Conservation (phyloP, 345 rosid species). For the Linum usitatissimum region DNA sequence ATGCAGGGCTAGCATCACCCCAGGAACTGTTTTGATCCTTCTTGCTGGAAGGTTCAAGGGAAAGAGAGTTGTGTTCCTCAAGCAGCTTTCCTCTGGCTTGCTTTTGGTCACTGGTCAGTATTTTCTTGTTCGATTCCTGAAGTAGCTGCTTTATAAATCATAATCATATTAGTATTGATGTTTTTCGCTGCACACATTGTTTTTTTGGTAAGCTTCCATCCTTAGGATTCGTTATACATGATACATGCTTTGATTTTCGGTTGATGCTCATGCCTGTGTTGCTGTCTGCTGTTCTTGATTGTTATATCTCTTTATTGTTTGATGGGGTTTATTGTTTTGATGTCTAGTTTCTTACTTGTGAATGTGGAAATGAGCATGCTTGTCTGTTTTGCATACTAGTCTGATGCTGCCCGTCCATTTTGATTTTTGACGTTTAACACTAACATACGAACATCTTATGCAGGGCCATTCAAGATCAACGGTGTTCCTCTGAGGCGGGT, state of each 20-base stretch:
- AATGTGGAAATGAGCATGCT: too few species aligned
- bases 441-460: background rate
- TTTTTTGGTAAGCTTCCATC: too few species aligned
- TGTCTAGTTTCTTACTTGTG: too few species aligned
- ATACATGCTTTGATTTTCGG: background rate
- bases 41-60: slow-evolving; percentile 85
- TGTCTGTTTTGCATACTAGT: too few species aligned
- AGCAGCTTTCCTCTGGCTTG: slow-evolving; percentile 79
- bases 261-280: too few species aligned
- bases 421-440: background rate
- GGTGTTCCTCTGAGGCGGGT: slow-evolving; percentile 70
- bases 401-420: too few species aligned
- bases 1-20: slow-evolving; percentile 49
- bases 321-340: too few species aligned
- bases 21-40: slow-evolving; percentile 56
- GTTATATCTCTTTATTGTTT: too few species aligned
- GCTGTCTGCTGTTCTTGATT: background rate
- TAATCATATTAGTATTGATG: background rate
- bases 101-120: slow-evolving; percentile 69
- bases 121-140: background rate
- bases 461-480: slow-evolving; percentile 68
- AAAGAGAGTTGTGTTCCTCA: slow-evolving; percentile 71
- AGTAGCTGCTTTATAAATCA: background rate
- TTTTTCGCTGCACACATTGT: background rate
- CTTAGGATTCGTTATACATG: background rate